These are phyloP conservation scores for Parastagonospora nodorum DNA, from an alignment of 2,329 filamentous ascomycete species.

Conservation along the genomic window DNA sequence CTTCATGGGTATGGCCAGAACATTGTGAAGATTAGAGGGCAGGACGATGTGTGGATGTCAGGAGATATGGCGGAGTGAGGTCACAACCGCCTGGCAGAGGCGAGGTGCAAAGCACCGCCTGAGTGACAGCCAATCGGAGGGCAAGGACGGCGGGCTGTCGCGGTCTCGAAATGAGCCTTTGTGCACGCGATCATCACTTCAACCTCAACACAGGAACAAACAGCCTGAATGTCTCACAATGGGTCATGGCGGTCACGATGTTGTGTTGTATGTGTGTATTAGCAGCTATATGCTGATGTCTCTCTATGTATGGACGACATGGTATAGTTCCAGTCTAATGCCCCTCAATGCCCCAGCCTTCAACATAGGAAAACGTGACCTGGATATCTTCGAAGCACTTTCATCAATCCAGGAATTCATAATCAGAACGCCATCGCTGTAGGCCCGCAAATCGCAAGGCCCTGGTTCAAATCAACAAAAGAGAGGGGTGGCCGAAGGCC, in stretches of 20 bases:
- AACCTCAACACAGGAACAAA: neutral
- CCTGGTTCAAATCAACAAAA: slow-evolving; percentile 5
- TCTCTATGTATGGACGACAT: neutral
- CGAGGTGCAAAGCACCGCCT: neutral
- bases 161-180: neutral
- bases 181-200: neutral
- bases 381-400: slow-evolving; percentile 10
- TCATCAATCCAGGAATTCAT: neutral
- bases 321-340: neutral
- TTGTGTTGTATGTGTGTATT: neutral
- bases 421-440: neutral
- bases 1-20: slow-evolving; percentile 58
- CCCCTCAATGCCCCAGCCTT: neutral
- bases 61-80: slow-evolving; percentile 1
- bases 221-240: neutral
- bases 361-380: slow-evolving; percentile 12
- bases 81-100: slow-evolving; percentile 12
- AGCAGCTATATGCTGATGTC: neutral
- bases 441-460: neutral
- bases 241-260: neutral
- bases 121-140: slow-evolving; percentile 2
- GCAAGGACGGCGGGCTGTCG: neutral
- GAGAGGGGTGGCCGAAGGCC: neutral
- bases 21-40: slow-evolving; percentile 41
- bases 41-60: slow-evolving; percentile 13